Evolutionary conservation across 176 grass and related monocot genomes (phyloP), one percentile per base, ranked within the genome.

Genomic region (Zoysia pacifica): DNA sequence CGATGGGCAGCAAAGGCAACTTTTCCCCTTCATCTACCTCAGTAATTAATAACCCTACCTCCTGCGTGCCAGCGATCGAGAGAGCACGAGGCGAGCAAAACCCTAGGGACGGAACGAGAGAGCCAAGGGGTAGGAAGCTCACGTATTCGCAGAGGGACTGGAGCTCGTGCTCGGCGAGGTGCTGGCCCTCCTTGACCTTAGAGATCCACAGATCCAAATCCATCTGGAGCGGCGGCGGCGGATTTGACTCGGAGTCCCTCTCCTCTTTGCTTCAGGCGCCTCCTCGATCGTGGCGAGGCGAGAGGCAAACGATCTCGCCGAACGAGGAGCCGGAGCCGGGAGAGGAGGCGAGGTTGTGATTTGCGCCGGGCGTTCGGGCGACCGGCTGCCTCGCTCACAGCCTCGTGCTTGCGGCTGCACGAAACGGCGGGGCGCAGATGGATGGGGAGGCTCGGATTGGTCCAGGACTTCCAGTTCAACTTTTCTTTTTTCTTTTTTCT

Each of bases 141-240:
- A 97, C 95, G 79, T 97, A 97, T 97, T 97, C 95, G 83, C 95
- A 97, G 69, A 97, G 95, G 48, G 91, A 85, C 81, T 97, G 95
- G 78, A 97, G 95, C 86, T 97, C 95, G 90, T 97, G 86, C 82
- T 97, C 95, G 45, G 90, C 84, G 65, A 97, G 87, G 79, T 97
- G 95, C 77, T 93, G 91, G 67, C 95, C 95, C 83, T 94, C 95
- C 95, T 97, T 97, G 80, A 97, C 95, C 83, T 92, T 94, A 28
- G 95, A 94, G 89, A 97, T 97, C 92, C 95, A 97, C 84, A 92
- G 95, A 97, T 97, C 95, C 74, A 97, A 92, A 90, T 97, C 93
- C 97, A 99, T 99, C 58, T 74, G 10, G 70, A 18, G 53, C n/a
- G 7, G 54, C 45, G 11, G 75, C 50, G 39, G 67, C n/a, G 59